These are phyloP conservation scores for Suhomyces bokatorum DNA, from an alignment of 1,139 yeast species.

Conservation along the genomic window DNA sequence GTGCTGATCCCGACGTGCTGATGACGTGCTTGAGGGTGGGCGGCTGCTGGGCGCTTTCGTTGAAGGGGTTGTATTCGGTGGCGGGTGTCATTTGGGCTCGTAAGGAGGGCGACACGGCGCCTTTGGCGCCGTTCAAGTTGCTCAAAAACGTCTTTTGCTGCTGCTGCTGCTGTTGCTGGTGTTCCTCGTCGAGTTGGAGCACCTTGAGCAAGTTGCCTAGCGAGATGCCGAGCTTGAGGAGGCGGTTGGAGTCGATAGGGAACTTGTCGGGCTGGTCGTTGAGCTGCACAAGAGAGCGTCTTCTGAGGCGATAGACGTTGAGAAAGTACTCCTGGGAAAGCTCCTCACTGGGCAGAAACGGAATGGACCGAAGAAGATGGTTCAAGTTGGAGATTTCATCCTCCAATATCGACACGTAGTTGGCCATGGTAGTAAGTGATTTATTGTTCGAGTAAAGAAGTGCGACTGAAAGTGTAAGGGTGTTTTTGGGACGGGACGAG, in stretches of 20 bases:
- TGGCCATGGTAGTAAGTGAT: slow-evolving; percentile 9
- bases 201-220: slow-evolving; percentile 45
- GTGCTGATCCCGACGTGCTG: slow-evolving; percentile 11
- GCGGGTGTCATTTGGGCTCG: slow-evolving; percentile 2
- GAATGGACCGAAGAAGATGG: slow-evolving; percentile 36
- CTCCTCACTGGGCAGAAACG: slow-evolving; percentile 26
- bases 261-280: slow-evolving; percentile 24
- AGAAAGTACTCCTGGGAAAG: slow-evolving; percentile 24
- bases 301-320: slow-evolving; percentile 34
- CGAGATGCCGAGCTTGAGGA: slow-evolving; percentile 45
- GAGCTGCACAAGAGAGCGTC: slow-evolving; percentile 26
- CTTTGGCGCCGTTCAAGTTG: slow-evolving; percentile 16
- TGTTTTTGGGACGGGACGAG: too few relatives aligned
- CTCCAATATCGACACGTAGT: slow-evolving; percentile 16
- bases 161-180: slow-evolving; percentile 27
- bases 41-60: neutral
- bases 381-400: slow-evolving; percentile 33
- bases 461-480: too few relatives aligned
- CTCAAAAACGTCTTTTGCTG: slow-evolving; percentile 20
- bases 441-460: neutral
- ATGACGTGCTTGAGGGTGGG: slow-evolving; percentile 14
- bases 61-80: slow-evolving; percentile 9
- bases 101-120: neutral
- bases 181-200: slow-evolving; percentile 39
- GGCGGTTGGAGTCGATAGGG: slow-evolving; percentile 41